Evolutionary conservation across 2,329 filamentous ascomycete genomes (phyloP).

Genomic region (Verticillium nonalfalfae): DNA sequence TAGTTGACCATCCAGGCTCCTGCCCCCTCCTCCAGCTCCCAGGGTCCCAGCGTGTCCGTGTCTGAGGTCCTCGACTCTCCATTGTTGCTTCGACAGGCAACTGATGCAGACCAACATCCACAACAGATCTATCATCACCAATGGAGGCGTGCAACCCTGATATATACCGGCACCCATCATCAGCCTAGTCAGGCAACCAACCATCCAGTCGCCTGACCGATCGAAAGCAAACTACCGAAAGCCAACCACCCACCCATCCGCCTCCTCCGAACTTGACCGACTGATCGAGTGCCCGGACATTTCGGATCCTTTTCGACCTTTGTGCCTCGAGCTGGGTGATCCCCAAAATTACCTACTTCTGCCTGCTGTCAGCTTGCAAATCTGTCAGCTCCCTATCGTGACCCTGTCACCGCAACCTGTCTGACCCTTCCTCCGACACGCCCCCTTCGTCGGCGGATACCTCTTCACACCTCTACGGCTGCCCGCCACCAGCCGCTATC

Average conservation of each 20-base stretch:
- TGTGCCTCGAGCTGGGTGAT: neutral
- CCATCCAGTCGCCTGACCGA: neutral
- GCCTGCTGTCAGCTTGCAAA: neutral
- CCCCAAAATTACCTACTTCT: neutral
- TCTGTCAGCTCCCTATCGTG: too few relatives aligned
- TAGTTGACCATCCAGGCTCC: neutral
- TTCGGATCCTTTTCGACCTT: neutral
- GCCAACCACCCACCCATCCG: neutral
- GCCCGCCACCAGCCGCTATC: neutral
- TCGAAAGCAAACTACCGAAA: neutral
- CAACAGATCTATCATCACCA: neutral
- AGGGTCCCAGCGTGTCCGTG: neutral
- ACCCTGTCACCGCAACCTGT: neutral
- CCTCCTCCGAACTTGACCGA: neutral
- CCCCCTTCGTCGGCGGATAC: neutral
- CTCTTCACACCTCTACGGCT: neutral
- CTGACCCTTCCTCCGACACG: neutral
- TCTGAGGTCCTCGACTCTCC: neutral
- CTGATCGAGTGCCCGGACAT: neutral
- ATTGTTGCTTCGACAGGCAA: neutral
- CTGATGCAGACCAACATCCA: neutral
- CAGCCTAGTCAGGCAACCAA: neutral
- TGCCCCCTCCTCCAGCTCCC: neutral
- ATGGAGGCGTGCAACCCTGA: neutral
- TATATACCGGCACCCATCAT: neutral